A percentile compares a stretch with the other conserved stretches of the same genome.
Conservation (phyloP, 306 rosid genomes). For the Crataegus laevigata region DNA sequence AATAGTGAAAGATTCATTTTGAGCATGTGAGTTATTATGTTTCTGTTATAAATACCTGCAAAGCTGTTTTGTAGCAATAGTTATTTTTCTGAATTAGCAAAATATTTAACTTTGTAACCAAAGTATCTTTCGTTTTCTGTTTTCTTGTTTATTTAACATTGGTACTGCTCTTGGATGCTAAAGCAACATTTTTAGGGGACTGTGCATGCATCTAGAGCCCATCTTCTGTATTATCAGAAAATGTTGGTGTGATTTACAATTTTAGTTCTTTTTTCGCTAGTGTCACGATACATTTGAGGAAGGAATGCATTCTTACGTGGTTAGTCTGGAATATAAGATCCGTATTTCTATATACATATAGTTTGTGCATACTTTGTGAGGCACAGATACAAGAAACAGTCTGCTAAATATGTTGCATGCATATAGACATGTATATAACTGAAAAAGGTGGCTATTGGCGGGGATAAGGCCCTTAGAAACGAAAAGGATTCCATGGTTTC, state of each 20-base stretch:
- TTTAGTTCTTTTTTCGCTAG: not conserved
- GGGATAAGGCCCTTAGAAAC: not conserved
- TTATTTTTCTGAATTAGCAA: not conserved
- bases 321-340: not conserved
- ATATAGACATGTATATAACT: not conserved
- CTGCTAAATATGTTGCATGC: not conserved
- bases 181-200: not conserved
- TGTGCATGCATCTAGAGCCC: not conserved
- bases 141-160: not conserved
- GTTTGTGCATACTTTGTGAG: not conserved
- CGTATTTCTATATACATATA: not conserved
- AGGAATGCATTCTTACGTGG: not conserved
- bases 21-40: not conserved
- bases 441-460: not conserved
- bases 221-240: not conserved
- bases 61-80: not conserved
- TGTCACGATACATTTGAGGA: not conserved
- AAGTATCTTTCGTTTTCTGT: not conserved
- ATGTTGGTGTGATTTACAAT: not conserved
- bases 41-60: not conserved
- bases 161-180: not conserved
- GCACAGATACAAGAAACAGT: not conserved
- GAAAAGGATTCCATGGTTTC: not conserved
- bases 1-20: not conserved
- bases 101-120: not conserved